phyloP scores from a whole-genome alignment of 805 yeast genomes.

The Sugiyamaella smithiae region DNA sequence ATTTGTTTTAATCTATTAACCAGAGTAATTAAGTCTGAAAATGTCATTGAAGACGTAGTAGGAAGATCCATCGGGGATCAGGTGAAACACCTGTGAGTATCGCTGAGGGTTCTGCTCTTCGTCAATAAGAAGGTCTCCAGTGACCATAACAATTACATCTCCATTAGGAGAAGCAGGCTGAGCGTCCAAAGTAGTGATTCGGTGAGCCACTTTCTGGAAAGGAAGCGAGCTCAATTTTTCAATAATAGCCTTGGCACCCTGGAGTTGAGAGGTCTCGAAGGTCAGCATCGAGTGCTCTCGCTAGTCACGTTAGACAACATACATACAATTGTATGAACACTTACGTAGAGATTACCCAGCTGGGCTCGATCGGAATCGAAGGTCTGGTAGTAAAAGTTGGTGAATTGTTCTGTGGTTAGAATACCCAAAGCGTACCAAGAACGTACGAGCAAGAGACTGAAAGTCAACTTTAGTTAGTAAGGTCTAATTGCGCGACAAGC shows the following conservation, averaged over 20 bases:
- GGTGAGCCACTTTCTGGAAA: constrained; percentile 88
- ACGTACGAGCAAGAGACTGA: constrained; percentile 26
- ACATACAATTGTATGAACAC: constrained; percentile 4
- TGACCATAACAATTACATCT: constrained; percentile 94
- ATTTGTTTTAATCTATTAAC: not conserved
- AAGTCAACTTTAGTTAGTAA: constrained; percentile 22
- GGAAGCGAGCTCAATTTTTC: constrained; percentile 89
- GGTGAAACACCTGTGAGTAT: constrained; percentile 96
- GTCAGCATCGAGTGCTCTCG: constrained; percentile 98
- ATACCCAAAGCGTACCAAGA: not conserved
- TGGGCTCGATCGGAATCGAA: constrained; percentile 90
- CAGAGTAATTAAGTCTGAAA: constrained; percentile 70
- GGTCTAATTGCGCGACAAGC: not conserved
- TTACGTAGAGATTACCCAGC: constrained; percentile 82
- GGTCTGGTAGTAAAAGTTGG: constrained; percentile 91
- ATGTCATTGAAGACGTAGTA: constrained; percentile 96
- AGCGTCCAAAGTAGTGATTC: constrained; percentile 93
- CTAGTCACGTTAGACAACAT: constrained; percentile 29
- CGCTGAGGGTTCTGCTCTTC: constrained; percentile 95
- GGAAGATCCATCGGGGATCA: constrained; percentile 86
- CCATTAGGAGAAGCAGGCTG: constrained; percentile 89
- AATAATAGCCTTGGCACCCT: constrained; percentile 89
- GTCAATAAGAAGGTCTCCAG: constrained; percentile 90
- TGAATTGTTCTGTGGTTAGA: constrained; percentile 58
- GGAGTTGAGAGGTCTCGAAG: constrained; percentile 89